Evolutionary conservation across 2,329 filamentous ascomycete genomes (phyloP), one percentile per base, ranked within the genome.

Genomic region (Leptodontidium sp.): DNA sequence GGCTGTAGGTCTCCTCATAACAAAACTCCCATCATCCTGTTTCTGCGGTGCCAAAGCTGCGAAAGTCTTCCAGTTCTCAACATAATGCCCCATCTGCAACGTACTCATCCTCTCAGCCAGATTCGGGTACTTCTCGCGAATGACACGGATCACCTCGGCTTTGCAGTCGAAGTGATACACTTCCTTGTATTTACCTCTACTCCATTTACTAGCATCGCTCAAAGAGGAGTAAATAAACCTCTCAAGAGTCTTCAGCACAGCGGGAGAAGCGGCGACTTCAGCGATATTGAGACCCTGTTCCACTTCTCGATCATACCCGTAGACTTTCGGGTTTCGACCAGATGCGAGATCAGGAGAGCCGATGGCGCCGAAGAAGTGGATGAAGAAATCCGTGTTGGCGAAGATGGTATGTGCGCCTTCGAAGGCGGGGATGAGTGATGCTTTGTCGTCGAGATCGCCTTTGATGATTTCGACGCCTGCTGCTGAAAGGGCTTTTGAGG

Each of bases 381-480:
- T 65, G 75, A 75, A 78, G 70, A 77, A 79, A 67, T 82, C 78
- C 0, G 79, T 81, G 8, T 80, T 75, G 57, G 77, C 77, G 75
- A 82, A 83, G 52, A 83, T 79, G 35, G 74, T 74, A 38, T 77
- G 77, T 6, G 81, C 79, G 29, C 77, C 79, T 15, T 71, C 57
- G 73, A 83, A 83, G 0, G 78, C 80, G 1, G 63, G 8, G 8
- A 68, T 8, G 7, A 78, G 72, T 3, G 72, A 68, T 0, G 50
- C 14, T 11, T 64, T 50, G 29, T 76, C 62, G 43, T 73, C 71
- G 17, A 75, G 43, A 40, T 78, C 72, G n/a, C 67, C 73, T 45
- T 62, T 17, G 14, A 84, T 78, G 0, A 86, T 71, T 24, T 85
- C 80, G 3, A 85, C 80, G 2, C 84, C 83, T 57, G 80, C 75